Base-by-base conservation (phyloP, 2,329 filamentous ascomycete genomes). In the Scytalidium sp. region DNA sequence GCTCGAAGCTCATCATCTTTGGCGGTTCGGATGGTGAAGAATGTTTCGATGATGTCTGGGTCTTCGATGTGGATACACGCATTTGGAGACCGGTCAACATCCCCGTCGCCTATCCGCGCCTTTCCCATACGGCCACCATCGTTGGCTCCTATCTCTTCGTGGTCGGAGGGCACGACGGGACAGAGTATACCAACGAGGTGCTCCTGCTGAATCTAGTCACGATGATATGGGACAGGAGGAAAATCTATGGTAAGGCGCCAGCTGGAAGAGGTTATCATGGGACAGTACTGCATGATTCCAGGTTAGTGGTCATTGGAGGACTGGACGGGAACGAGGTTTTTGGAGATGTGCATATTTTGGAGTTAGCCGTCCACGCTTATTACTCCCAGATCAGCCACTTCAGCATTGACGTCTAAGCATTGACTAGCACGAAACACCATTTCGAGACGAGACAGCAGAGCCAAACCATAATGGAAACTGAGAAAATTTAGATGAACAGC, bases 321-420 rank as follows among this genome's bases (percentile, higher is more conserved):
- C 87, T 87, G 57, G 84, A 87, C 64, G 84, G 84, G 46, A 75
- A 70, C 51, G 80, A 85, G 63, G 84, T 87, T 20, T 87, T 86
- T 71, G 78, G 78, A 29, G 84, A 88, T 53, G 84, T 85, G 17
- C 83, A 78, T 73, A 74, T 86, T 5, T 68, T 88, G 48, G 84
- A 88, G 68, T 68, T 88, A 59, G 84, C 83, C 2, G 83, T 87
- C 10, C 84, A 87, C 65, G 80, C 84, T 32, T 88, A 88, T 64
- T 88, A 87, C 61, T 86, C 83, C 54, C 84, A 88, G 67, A 88
- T 88, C 62, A 86, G 83, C 64, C 83, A 87, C 66, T 88, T 87
- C 58, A 83, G 75, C 36, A 87, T 88, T 59, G 83, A 86, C 60
- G 81, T 87, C 51, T 85, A 65, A 45, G n/a, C n/a, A n/a, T n/a